phyloP scores from a whole-genome alignment of 2,329 filamentous ascomycete species.

The Venturia aucupariae region DNA sequence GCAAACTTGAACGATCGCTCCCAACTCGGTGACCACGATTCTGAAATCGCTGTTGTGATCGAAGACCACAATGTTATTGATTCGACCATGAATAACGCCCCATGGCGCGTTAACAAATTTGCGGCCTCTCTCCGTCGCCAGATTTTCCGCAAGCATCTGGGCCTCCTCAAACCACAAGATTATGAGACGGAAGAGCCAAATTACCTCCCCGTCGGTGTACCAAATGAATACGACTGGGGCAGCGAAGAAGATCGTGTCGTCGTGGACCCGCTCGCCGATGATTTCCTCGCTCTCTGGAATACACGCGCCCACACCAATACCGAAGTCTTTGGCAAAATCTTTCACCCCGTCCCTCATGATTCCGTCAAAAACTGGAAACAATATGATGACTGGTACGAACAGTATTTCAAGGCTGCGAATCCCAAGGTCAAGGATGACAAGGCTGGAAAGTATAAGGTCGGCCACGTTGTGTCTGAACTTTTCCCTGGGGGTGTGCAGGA shows the following conservation, averaged over 20 bases:
- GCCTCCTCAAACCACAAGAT: slow-evolving; percentile 66
- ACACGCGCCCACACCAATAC: slow-evolving; percentile 68
- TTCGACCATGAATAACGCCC: slow-evolving; percentile 62
- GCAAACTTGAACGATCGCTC: slow-evolving; percentile 63
- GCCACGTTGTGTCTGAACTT: slow-evolving; percentile 63
- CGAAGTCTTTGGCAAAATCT: slow-evolving; percentile 68
- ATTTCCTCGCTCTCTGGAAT: slow-evolving; percentile 65
- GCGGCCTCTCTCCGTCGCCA: slow-evolving; percentile 73
- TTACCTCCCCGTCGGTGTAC: slow-evolving; percentile 46
- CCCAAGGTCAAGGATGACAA: slow-evolving; percentile 29
- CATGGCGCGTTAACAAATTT: slow-evolving; percentile 64
- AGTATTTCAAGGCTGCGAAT: slow-evolving; percentile 48
- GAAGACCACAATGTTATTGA: slow-evolving; percentile 65
- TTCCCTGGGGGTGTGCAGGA: slow-evolving; percentile 36
- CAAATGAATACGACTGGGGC: slow-evolving; percentile 42
- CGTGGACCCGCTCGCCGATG: slow-evolving; percentile 59
- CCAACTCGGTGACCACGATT: slow-evolving; percentile 76
- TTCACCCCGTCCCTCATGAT: slow-evolving; percentile 69
- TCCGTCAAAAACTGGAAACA: slow-evolving; percentile 60
- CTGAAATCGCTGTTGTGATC: slow-evolving; percentile 82
- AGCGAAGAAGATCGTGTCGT: slow-evolving; percentile 48
- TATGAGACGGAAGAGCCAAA: slow-evolving; percentile 51
- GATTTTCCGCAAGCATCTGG: slow-evolving; percentile 86
- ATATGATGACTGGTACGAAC: slow-evolving; percentile 62
- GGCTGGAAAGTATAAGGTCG: slow-evolving; percentile 60